These are phyloP conservation scores for Microstegium vimineum DNA, from an alignment of 176 grass and related monocot species.

Conservation along the genomic window DNA sequence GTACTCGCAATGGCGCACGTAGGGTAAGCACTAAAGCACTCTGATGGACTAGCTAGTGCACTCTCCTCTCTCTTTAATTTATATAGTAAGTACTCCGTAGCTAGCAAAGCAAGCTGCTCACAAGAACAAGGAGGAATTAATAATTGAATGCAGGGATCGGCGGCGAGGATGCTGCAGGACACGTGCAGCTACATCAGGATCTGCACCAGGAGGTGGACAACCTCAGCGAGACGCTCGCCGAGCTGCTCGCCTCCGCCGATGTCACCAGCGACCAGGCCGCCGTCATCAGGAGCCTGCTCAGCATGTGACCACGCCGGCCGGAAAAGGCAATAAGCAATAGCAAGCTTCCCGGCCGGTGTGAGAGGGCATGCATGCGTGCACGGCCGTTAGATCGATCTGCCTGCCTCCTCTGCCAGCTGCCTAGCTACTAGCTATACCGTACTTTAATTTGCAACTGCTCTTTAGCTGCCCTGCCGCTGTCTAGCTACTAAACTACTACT, in stretches of 20 bases:
- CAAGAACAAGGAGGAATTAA: neutral
- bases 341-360: neutral
- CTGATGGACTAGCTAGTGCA: neutral
- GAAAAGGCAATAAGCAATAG: neutral
- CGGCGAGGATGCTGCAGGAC: slow-evolving; percentile 64
- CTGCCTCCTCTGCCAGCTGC: neutral
- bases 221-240: slow-evolving; percentile 64
- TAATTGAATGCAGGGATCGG: slow-evolving; percentile 44
- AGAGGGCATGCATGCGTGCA: neutral
- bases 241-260: slow-evolving; percentile 51
- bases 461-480: slow-evolving; percentile 11
- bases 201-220: slow-evolving; percentile 78
- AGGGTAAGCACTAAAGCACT: slow-evolving; percentile 27
- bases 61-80: too few relatives aligned
- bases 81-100: too few relatives aligned
- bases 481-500: neutral
- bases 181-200: slow-evolving; percentile 83
- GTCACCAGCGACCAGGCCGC: slow-evolving; percentile 66
- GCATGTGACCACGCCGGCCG: slow-evolving; percentile 42
- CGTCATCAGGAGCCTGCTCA: slow-evolving; percentile 69
- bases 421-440: neutral
- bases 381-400: neutral
- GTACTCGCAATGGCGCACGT: slow-evolving; percentile 35
- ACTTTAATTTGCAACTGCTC: neutral
- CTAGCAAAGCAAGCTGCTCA: neutral